Conservation (phyloP, 2,329 filamentous ascomycete genomes). For the Pseudopithomyces chartarum region DNA sequence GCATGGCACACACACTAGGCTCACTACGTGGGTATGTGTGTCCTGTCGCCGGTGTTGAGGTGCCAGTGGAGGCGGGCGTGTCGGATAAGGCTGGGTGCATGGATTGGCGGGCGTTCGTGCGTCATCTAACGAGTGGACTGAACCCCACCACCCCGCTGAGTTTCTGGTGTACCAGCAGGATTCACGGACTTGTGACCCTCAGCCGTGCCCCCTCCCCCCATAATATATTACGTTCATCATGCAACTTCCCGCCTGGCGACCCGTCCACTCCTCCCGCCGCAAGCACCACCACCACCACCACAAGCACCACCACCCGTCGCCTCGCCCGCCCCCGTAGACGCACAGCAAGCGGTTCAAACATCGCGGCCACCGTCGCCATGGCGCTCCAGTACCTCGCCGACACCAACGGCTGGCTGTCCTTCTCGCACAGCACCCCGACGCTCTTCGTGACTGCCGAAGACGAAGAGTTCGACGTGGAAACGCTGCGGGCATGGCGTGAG, state of each 20-base stretch:
- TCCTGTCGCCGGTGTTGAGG: neutral
- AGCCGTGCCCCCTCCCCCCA: slow-evolving; percentile 9
- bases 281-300: neutral
- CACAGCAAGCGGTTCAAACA: neutral
- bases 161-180: slow-evolving; percentile 21
- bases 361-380: slow-evolving; percentile 22
- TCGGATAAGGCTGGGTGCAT: neutral
- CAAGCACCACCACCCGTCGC: neutral
- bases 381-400: slow-evolving; percentile 44
- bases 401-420: slow-evolving; percentile 45
- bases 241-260: slow-evolving; percentile 11
- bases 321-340: neutral
- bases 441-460: slow-evolving; percentile 59
- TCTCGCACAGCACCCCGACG: slow-evolving; percentile 49
- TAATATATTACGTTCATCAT: slow-evolving; percentile 15
- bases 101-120: neutral
- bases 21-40: too few species aligned
- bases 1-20: too few species aligned
- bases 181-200: slow-evolving; percentile 22
- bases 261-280: neutral
- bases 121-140: slow-evolving; percentile 6
- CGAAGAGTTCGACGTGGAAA: slow-evolving; percentile 61
- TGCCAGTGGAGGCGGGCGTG: too few species aligned
- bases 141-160: slow-evolving; percentile 12
- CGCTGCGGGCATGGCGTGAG: slow-evolving; percentile 59